A percentile compares a stretch with the other conserved stretches of the same genome.
Evolutionary conservation across 1,284 basidiomycete species (phyloP).

Genomic region (Tilletia caries): DNA sequence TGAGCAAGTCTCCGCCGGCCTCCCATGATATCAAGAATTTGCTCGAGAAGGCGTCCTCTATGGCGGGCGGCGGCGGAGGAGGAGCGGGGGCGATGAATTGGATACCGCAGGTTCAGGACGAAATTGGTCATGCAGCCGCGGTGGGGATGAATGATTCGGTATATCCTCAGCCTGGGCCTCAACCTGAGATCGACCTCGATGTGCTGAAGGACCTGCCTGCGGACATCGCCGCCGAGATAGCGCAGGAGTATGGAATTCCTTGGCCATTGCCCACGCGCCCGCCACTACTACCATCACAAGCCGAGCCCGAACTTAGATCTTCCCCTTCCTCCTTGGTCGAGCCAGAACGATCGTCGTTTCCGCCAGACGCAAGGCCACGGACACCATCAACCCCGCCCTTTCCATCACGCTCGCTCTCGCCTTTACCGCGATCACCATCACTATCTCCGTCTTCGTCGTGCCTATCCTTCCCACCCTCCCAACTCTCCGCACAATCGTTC

Average conservation of each 20-base stretch:
- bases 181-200: constrained; percentile 24
- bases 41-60: constrained; percentile 30
- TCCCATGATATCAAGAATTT: constrained; percentile 19
- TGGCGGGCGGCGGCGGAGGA: not conserved
- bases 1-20: constrained; percentile 21
- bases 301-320: too few species aligned
- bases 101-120: not conserved
- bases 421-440: not conserved
- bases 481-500: constrained; percentile 1
- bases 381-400: too few species aligned
- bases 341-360: too few species aligned
- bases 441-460: constrained; percentile 11
- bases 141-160: too few species aligned
- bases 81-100: too few species aligned
- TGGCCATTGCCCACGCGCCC: not conserved
- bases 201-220: constrained; percentile 29
- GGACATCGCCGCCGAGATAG: constrained; percentile 34
- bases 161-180: not conserved
- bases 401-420: not conserved
- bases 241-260: constrained; percentile 30
- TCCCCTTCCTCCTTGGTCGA: too few species aligned
- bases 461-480: not conserved
- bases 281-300: not conserved
- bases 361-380: not conserved
- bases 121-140: too few species aligned